Percentiles rank a stretch among this genome's conserved stretches.
Conservation (phyloP, 2,329 filamentous ascomycete species). For the Bipolaris cookei region DNA sequence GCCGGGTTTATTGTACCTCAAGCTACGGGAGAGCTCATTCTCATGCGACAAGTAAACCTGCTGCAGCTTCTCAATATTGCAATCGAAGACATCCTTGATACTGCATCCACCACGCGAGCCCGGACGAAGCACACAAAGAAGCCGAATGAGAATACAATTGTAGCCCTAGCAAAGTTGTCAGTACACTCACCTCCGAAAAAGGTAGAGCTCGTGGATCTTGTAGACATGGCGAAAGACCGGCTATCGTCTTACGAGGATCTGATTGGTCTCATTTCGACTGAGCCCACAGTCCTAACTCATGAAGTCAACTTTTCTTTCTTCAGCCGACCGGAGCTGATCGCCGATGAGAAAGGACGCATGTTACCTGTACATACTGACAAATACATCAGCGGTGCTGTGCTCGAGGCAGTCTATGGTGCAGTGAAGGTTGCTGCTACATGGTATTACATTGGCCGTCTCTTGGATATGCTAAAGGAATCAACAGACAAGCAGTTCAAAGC, state of each 20-base stretch:
- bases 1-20: conserved; percentile 30
- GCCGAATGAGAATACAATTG: conserved; percentile 32
- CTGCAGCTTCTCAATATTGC: conserved; percentile 52
- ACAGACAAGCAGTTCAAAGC: conserved; percentile 40
- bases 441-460: conserved; percentile 50
- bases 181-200: conserved; percentile 24
- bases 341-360: conserved; percentile 54
- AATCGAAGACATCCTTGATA: conserved; percentile 53
- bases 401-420: conserved; percentile 51
- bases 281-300: conserved; percentile 18
- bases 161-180: conserved; percentile 46
- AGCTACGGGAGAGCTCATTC: conserved; percentile 41
- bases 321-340: conserved; percentile 52
- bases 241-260: conserved; percentile 41
- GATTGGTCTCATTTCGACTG: conserved; percentile 38
- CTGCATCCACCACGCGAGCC: conserved; percentile 43
- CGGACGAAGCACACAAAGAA: conserved; percentile 38
- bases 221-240: not conserved
- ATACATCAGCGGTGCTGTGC: conserved; percentile 52
- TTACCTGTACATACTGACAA: conserved; percentile 51
- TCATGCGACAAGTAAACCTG: conserved; percentile 50
- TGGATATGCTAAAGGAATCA: conserved; percentile 40
- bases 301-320: conserved; percentile 50
- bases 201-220: conserved; percentile 31
- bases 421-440: conserved; percentile 51